These are phyloP conservation scores for Talaromyces albobiverticillius DNA, from an alignment of 2,329 filamentous ascomycete species.

Conservation along the genomic window DNA sequence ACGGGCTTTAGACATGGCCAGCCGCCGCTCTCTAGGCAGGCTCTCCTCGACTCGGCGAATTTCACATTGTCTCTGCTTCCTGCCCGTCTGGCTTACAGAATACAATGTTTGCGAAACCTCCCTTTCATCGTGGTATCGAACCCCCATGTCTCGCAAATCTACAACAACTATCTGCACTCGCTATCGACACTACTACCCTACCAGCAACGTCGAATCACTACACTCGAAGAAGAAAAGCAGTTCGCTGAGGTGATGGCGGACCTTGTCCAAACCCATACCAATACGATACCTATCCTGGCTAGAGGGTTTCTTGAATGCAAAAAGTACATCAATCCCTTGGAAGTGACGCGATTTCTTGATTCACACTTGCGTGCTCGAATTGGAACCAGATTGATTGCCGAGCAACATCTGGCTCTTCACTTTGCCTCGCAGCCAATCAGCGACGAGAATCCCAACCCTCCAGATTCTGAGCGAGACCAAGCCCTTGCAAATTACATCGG, in stretches of 20 bases:
- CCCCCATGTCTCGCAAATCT: conserved; percentile 88
- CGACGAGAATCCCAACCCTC: conserved; percentile 47
- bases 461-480: conserved; percentile 20
- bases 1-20: conserved; percentile 61
- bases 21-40: conserved; percentile 75
- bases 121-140: conserved; percentile 99
- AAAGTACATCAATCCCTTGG: conserved; percentile 76
- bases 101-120: conserved; percentile 87
- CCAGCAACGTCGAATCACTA: conserved; percentile 67
- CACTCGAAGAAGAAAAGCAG: conserved; percentile 78
- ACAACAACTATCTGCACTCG: conserved; percentile 93
- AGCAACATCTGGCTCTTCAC: conserved; percentile 94
- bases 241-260: conserved; percentile 94
- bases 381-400: conserved; percentile 87
- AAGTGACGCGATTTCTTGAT: conserved; percentile 90
- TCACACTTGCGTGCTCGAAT: conserved; percentile 92
- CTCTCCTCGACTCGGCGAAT: conserved; percentile 85
- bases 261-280: conserved; percentile 88
- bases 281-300: conserved; percentile 91
- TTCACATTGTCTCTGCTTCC: conserved; percentile 92
- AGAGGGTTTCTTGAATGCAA: conserved; percentile 90
- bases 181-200: conserved; percentile 87
- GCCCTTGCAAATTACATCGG: conserved; percentile 70
- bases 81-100: conserved; percentile 86
- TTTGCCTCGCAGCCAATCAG: conserved; percentile 69